Conservation (phyloP, 1,284 basidiomycete species). For the Coniophora puteana region DNA sequence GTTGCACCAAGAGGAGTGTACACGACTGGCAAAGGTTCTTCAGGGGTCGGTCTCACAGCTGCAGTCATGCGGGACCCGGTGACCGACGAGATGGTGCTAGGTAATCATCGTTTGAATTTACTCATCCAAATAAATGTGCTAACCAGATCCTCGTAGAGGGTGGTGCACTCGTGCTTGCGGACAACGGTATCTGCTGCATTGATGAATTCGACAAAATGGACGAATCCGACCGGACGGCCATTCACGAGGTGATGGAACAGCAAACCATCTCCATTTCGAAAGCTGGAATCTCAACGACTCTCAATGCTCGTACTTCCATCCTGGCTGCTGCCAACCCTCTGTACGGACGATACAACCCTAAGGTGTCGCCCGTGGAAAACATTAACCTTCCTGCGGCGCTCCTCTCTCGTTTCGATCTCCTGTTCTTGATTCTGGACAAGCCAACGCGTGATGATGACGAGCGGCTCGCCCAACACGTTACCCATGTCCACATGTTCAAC, state of each 20-base stretch:
- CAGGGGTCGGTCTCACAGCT: conserved; percentile 97
- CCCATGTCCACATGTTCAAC: conserved; percentile 97
- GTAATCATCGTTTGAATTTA: conserved; percentile 37
- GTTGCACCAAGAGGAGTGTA: conserved; percentile 97
- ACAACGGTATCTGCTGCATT: conserved; percentile 99
- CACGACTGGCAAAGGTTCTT: conserved; percentile 97
- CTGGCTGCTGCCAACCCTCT: conserved; percentile 98
- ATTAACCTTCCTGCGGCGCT: conserved; percentile 98
- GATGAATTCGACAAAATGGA: conserved; percentile 99
- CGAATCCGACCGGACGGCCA: conserved; percentile 94
- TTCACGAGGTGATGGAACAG: conserved; percentile 99
- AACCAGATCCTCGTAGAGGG: conserved; percentile 67
- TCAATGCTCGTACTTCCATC: conserved; percentile 98
- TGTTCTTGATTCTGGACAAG: conserved; percentile 97
- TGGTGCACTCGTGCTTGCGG: conserved; percentile 95
- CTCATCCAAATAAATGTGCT: background rate
- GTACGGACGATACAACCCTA: conserved; percentile 97
- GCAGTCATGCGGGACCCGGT: conserved; percentile 99
- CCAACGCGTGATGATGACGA: conserved; percentile 95
- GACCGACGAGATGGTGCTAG: conserved; percentile 99
- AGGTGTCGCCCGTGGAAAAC: conserved; percentile 97
- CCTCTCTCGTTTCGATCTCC: conserved; percentile 92
- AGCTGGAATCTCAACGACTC: conserved; percentile 97
- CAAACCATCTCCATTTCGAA: conserved; percentile 99
- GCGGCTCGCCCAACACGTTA: conserved; percentile 94